A percentile compares a stretch with the other conserved stretches of the same genome.
phyloP scores from a whole-genome alignment of 2,329 filamentous ascomycete genomes.

The Fusarium setosum region DNA sequence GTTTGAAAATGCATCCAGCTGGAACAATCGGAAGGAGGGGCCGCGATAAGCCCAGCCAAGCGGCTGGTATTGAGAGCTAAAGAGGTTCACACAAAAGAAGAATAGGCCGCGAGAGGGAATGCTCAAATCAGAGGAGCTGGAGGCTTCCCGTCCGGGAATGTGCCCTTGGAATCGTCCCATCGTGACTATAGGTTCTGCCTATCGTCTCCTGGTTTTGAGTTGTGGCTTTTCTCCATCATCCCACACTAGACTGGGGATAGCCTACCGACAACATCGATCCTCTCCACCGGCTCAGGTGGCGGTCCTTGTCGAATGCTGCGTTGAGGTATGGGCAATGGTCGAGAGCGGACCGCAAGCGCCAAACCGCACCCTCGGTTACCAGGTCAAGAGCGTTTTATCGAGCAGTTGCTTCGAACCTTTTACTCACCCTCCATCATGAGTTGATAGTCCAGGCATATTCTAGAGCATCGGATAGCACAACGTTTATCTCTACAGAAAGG shows the following conservation, averaged over 20 bases:
- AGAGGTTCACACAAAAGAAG: neutral
- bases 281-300: neutral
- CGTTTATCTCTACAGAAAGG: neutral
- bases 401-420: neutral
- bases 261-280: neutral
- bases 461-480: neutral
- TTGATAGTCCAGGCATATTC: neutral
- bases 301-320: neutral
- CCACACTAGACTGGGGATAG: neutral
- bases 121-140: neutral
- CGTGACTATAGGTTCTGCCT: neutral
- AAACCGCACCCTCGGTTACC: slow-evolving; percentile 24
- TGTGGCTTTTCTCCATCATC: neutral
- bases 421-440: neutral
- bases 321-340: slow-evolving; percentile 3
- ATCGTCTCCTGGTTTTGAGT: slow-evolving; percentile 1
- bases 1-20: neutral
- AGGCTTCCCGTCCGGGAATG: neutral
- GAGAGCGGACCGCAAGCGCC: slow-evolving; percentile 19
- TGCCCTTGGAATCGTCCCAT: neutral
- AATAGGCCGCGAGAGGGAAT: neutral
- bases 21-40: neutral
- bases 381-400: neutral
- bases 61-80: neutral
- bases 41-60: neutral